Conservation (phyloP, 1,284 basidiomycete genomes). For the Trametes hirsuta region DNA sequence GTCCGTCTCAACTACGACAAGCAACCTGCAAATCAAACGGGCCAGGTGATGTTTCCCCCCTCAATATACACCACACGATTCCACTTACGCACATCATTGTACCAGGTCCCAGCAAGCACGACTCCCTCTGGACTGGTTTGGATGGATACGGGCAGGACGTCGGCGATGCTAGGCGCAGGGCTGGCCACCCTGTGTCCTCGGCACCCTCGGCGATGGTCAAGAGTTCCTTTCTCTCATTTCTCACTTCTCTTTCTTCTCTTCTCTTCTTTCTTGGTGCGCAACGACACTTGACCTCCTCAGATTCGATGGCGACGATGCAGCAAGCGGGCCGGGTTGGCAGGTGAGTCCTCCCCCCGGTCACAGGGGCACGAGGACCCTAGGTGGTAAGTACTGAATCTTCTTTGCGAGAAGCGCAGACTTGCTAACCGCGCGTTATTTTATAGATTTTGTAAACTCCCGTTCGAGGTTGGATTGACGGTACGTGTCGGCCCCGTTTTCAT, state of each 20-base stretch:
- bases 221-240: background rate
- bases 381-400: background rate
- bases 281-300: background rate
- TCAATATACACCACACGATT: too few species aligned
- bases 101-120: too few species aligned
- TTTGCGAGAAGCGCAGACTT: background rate
- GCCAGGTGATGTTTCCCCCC: too few species aligned
- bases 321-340: too few species aligned
- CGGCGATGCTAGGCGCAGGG: slow-evolving; percentile 6
- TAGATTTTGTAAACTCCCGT: background rate
- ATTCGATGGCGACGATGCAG: background rate
- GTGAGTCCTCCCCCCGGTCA: too few species aligned
- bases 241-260: background rate
- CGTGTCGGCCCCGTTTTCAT: background rate
- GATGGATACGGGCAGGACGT: background rate
- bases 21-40: too few species aligned
- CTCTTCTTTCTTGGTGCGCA: background rate
- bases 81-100: too few species aligned
- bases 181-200: slow-evolving; percentile 1
- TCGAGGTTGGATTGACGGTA: background rate
- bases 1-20: too few species aligned
- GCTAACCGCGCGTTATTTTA: background rate
- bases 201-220: slow-evolving; percentile 6
- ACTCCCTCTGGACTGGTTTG: background rate
- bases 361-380: background rate